Percentiles rank a stretch among this genome's conserved stretches.
Conservation (phyloP, 768 basidiomycete species). For the Boletales sp. region DNA sequence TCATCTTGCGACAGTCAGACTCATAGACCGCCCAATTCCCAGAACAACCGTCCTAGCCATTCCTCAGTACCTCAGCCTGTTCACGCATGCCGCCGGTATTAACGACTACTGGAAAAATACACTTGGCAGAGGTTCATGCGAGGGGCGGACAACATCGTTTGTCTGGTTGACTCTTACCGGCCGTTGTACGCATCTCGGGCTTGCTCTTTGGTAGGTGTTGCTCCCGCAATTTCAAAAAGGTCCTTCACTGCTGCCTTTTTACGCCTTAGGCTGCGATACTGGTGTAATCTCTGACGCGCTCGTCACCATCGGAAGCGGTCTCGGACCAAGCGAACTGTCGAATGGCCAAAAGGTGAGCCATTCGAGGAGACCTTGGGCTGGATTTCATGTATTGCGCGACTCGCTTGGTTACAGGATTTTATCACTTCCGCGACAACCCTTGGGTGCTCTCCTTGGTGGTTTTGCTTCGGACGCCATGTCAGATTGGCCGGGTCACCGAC, state of each 20-base stretch:
- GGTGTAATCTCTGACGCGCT: too few species aligned
- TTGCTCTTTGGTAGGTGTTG: too few species aligned
- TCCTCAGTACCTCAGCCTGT: too few species aligned
- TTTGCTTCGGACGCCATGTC: constrained; percentile 64
- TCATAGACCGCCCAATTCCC: too few species aligned
- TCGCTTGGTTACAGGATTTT: constrained; percentile 51
- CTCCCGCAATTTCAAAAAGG: too few species aligned
- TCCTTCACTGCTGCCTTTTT: too few species aligned
- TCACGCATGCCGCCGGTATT: too few species aligned
- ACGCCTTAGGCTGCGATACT: too few species aligned
- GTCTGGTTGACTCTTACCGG: constrained; percentile 73
- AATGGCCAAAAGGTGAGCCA: constrained; percentile 57
- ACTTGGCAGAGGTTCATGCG: constrained; percentile 25
- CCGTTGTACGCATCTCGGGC: constrained; percentile 72
- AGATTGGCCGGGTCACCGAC: constrained; percentile 65
- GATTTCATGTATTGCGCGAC: neutral
- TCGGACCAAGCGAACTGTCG: too few species aligned
- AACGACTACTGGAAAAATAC: constrained; percentile 1
- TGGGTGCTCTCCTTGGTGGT: constrained; percentile 75
- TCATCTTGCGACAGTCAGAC: too few species aligned
- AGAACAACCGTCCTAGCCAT: too few species aligned
- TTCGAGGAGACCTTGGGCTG: neutral
- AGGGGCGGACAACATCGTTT: constrained; percentile 66
- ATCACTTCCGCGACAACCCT: constrained; percentile 75
- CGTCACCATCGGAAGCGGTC: too few species aligned